Percentiles rank a stretch among this genome's conserved stretches.
phyloP scores from a whole-genome alignment of 2,329 filamentous ascomycete species.

The Neurospora sp. region DNA sequence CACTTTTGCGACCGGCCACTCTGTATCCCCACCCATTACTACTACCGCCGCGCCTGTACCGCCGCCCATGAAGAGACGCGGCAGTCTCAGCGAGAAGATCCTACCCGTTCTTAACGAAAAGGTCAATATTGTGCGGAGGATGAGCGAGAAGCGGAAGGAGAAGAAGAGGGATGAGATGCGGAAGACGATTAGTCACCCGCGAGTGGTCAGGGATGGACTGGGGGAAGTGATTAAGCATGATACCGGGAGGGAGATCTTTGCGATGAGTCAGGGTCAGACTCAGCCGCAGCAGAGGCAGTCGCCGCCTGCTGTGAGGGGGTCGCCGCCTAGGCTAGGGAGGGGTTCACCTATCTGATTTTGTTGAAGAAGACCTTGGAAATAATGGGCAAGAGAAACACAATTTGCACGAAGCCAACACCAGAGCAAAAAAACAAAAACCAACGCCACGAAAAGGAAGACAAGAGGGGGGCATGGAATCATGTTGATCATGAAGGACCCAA shows the following conservation, averaged over 20 bases:
- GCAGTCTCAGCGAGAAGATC: conserved; percentile 12
- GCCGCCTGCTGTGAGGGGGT: neutral
- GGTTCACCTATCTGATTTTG: neutral
- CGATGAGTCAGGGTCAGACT: neutral
- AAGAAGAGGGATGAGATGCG: conserved; percentile 49
- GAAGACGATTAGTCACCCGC: conserved; percentile 49
- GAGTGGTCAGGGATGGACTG: conserved; percentile 47
- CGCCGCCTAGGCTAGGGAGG: neutral
- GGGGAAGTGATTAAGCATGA: conserved; percentile 43
- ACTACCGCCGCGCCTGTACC: neutral
- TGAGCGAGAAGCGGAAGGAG: conserved; percentile 49
- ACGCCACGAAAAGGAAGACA: neutral
- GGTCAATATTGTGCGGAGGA: conserved; percentile 40
- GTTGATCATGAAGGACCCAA: neutral
- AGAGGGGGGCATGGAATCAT: neutral
- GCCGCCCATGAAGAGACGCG: neutral
- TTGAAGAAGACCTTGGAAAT: neutral
- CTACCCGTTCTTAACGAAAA: conserved; percentile 33
- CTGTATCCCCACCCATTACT: neutral
- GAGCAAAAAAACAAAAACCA: neutral
- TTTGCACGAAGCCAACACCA: neutral
- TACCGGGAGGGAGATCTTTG: conserved; percentile 25
- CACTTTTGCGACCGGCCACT: neutral
- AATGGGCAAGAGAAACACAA: neutral
- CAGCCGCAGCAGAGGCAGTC: conserved; percentile 10